Base-by-base conservation (phyloP, 768 basidiomycete genomes). In the Leucocoprinus birnbaumii region DNA sequence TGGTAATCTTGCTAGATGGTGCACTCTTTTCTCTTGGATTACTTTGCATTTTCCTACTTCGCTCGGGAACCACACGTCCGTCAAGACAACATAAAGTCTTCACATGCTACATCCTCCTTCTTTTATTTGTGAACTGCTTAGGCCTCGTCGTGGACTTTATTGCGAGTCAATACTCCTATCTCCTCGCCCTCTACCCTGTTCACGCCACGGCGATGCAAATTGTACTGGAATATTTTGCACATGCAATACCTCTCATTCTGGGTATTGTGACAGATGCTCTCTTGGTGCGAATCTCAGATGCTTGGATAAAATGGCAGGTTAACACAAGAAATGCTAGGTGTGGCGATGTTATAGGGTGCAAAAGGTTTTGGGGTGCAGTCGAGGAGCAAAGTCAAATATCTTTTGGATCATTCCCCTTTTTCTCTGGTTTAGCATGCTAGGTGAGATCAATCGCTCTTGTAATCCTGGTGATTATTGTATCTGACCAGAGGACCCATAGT, bases 271-370 rank as follows among this genome's bases (percentile, higher is more conserved):
- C 44, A 13, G 44, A 45, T 22, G 44, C 18, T 6, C 9, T 45
- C 5, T 21, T 45, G 44, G 24, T 22, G 44, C 16, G 24, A 21
- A 7, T 22, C 24, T 6, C 7, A 5, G 3, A 11, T 18, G 44
- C 16, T 45, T 45, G 8, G 19, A 11, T 5, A 31, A 6, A 45
- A 21, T 11, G 11, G 14, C 6, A 14, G 13, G 18, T 41, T 16
- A 41, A 6, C n/a, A 6, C 4, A 14, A 8, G 11, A 18, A 6
- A 11, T 18, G 16, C 19, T 21, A 47, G 46, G 22, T 31, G 13
- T 47, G 46, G 46, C 46, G 46, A 3, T 47, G 46, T 18, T 47
- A 47, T 26, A 47, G 22, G 46, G 46, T 47, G 3, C 46, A 47
- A 14, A 27, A 11, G 3, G 18, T 27, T n/a, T 26, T 47, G 4